Evolutionary conservation across 2,329 filamentous ascomycete genomes (phyloP), one percentile per base, ranked within the genome.

Genomic region (Colletotrichum sp.): DNA sequence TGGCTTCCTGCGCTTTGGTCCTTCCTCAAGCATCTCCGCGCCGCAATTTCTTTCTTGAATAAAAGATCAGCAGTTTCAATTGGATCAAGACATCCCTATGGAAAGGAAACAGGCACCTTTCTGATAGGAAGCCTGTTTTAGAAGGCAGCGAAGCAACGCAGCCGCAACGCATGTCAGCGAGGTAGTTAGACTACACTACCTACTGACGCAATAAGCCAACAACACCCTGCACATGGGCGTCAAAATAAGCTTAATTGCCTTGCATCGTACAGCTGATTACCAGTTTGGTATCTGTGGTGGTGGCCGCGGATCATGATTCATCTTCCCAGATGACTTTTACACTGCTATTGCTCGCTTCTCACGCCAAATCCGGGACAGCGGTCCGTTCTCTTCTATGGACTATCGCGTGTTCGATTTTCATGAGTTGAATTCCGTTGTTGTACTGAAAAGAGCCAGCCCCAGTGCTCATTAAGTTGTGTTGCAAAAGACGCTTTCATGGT

Each of bases 321-420:
- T 12, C 18, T 12, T 48, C 18, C 39, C 39, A 6, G 18, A n/a
- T 48, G 39, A n/a, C 18, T n/a, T 48, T 10, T 12, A 48, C 39
- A 1, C 10, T 52, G n/a, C 2, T 13, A 52, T 52, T 52, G 44
- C 44, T 52, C 44, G 44, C 39, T 48, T 48, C 39, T 48, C 39
- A n/a, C 18, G 18, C 39, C 18, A 12, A n/a, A 48, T n/a, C 4
- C 3, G 18, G 18, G 3, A 10, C 9, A 48, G 39, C 18, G 39
- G 3, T n/a, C 18, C 9, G 18, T 12, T 6, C 9, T 48, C 18
- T 1, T 6, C n/a, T 48, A 1, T 12, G 18, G 1, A 48, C 1
- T 1, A 48, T 39, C 16, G 18, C 9, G 16, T 44, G 18, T 44
- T 18, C 3, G 13, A n/a, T 44, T 10, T 4, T 44, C 39, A n/a